These are phyloP conservation scores for Trichoderma erinaceum DNA, from an alignment of 495 filamentous ascomycete species.

Conservation along the genomic window DNA sequence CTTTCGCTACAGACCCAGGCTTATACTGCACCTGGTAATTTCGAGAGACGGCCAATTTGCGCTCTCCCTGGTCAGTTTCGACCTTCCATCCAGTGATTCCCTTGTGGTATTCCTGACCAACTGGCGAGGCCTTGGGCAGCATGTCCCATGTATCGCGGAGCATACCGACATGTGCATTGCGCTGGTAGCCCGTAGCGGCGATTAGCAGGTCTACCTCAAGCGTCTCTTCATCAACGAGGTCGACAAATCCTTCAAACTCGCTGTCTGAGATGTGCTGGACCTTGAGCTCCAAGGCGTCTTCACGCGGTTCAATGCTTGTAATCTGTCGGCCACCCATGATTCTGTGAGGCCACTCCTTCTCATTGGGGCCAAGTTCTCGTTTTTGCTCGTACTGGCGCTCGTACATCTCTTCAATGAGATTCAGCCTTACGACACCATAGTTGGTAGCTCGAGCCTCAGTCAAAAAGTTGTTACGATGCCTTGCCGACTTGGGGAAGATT, in stretches of 20 bases:
- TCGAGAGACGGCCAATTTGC: conserved; percentile 37
- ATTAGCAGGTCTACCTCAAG: conserved; percentile 76
- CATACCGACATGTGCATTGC: conserved; percentile 74
- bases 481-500: conserved; percentile 58
- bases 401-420: conserved; percentile 82
- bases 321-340: conserved; percentile 66
- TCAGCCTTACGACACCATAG: conserved; percentile 85
- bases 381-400: conserved; percentile 78
- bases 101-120: neutral
- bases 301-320: conserved; percentile 45
- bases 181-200: conserved; percentile 79
- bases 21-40: conserved; percentile 72
- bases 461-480: conserved; percentile 57
- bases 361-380: conserved; percentile 56
- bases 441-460: conserved; percentile 71
- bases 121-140: conserved; percentile 42
- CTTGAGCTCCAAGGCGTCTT: conserved; percentile 19
- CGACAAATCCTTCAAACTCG: conserved; percentile 34
- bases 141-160: conserved; percentile 58
- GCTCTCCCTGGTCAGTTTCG: conserved; percentile 24
- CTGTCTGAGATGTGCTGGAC: conserved; percentile 32
- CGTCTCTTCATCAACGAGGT: conserved; percentile 37
- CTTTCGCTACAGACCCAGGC: conserved; percentile 56
- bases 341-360: conserved; percentile 70
- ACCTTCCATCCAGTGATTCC: conserved; percentile 28